Evolutionary conservation across 768 basidiomycete genomes (phyloP).

Genomic region (Phaeolepiota aurea): DNA sequence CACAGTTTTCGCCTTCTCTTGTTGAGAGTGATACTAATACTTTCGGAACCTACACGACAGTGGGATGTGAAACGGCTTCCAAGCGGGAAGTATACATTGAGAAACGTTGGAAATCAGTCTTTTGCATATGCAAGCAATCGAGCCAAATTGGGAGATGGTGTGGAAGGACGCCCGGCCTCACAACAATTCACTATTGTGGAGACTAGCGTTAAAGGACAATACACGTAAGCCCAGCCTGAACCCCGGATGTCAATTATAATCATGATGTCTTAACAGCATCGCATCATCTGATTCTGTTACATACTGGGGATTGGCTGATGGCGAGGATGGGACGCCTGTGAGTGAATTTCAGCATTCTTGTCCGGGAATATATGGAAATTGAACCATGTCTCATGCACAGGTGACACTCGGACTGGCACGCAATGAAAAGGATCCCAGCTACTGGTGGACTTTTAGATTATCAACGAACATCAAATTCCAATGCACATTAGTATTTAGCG

Average conservation of each 20-base stretch:
- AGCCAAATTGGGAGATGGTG: slow-evolving; percentile 3
- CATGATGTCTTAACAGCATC: background rate
- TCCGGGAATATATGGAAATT: too few relatives aligned
- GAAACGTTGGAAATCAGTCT: slow-evolving; percentile 6
- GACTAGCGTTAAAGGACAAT: background rate
- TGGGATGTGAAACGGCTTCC: too few relatives aligned
- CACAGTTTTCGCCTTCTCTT: too few relatives aligned
- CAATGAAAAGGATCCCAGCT: background rate
- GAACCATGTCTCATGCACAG: background rate
- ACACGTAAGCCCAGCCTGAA: background rate
- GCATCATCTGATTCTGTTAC: background rate
- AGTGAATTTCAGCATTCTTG: background rate
- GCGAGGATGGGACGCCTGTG: background rate
- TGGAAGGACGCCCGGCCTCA: background rate
- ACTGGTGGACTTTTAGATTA: background rate
- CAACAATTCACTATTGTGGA: background rate
- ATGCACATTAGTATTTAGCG: background rate
- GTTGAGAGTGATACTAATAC: too few relatives aligned
- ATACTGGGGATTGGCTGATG: background rate
- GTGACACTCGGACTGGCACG: background rate
- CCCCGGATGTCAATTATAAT: background rate
- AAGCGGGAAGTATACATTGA: too few relatives aligned
- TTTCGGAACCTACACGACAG: too few relatives aligned
- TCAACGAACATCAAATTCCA: background rate
- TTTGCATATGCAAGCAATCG: slow-evolving; percentile 4